Percentiles rank a stretch among this genome's conserved stretches.
Conservation (phyloP, 1,284 basidiomycete species). For the Heterobasidion annosum region DNA sequence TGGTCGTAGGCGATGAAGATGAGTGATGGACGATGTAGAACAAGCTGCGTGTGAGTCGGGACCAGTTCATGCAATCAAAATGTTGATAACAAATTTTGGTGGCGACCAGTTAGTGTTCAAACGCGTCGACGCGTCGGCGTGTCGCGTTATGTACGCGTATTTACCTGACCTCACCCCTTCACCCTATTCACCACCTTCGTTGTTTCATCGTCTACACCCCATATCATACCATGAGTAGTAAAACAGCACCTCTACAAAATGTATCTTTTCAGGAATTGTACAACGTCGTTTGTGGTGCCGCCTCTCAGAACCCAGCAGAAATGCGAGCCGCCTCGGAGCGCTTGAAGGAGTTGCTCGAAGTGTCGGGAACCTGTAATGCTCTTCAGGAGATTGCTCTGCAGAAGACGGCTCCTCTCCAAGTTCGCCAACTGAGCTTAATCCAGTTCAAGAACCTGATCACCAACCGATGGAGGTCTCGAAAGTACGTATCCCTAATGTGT, state of each 20-base stretch:
- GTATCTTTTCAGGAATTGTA: slow-evolving; percentile 55
- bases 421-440: slow-evolving; percentile 71
- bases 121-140: neutral
- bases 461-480: slow-evolving; percentile 62
- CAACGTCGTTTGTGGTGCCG: slow-evolving; percentile 53
- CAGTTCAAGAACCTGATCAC: slow-evolving; percentile 73
- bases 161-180: slow-evolving; percentile 1
- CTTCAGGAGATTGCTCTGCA: slow-evolving; percentile 64
- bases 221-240: slow-evolving; percentile 10
- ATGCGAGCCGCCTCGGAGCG: slow-evolving; percentile 51
- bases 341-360: slow-evolving; percentile 57
- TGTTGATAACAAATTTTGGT: too few relatives aligned
- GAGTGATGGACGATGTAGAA: neutral
- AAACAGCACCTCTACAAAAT: slow-evolving; percentile 16
- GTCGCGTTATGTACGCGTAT: slow-evolving; percentile 14
- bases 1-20: neutral
- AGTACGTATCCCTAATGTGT: slow-evolving; percentile 31
- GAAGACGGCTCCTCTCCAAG: slow-evolving; percentile 42
- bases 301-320: slow-evolving; percentile 57
- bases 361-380: slow-evolving; percentile 60
- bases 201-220: neutral
- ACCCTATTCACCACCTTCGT: neutral
- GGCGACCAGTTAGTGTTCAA: neutral
- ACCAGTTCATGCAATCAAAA: too few relatives aligned
- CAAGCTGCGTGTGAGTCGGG: neutral